phyloP scores from a whole-genome alignment of 2,329 filamentous ascomycete genomes.

The Pseudofabraea citricarpa region DNA sequence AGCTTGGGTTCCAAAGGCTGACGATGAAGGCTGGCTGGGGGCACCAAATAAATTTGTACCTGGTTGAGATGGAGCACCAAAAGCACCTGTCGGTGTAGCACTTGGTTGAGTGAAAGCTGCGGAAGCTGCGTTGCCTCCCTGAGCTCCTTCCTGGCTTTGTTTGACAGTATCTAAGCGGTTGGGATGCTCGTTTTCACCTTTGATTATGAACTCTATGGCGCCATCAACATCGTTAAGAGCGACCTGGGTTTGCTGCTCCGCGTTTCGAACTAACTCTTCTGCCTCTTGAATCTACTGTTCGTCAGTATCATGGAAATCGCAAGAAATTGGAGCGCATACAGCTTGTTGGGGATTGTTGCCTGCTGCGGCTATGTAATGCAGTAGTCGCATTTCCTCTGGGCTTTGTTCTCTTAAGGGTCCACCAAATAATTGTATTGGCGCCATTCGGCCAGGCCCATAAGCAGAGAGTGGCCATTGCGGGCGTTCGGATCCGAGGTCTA shows the following conservation, averaged over 20 bases:
- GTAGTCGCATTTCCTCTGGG: slow-evolving; percentile 80
- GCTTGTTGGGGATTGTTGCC: slow-evolving; percentile 53
- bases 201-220: slow-evolving; percentile 65
- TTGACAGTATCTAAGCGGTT: slow-evolving; percentile 64
- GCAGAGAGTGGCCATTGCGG: slow-evolving; percentile 84
- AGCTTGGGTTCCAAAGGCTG: slow-evolving; percentile 11
- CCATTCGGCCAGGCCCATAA: slow-evolving; percentile 73
- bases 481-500: slow-evolving; percentile 64
- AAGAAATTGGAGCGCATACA: slow-evolving; percentile 17
- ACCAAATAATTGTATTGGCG: slow-evolving; percentile 79
- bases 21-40: slow-evolving; percentile 20
- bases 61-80: slow-evolving; percentile 5
- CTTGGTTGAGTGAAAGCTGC: slow-evolving; percentile 9
- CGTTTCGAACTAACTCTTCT: slow-evolving; percentile 55
- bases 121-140: slow-evolving; percentile 5
- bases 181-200: slow-evolving; percentile 64
- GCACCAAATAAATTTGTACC: slow-evolving; percentile 5
- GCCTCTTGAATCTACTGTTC: slow-evolving; percentile 51
- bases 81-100: slow-evolving; percentile 2
- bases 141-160: slow-evolving; percentile 36
- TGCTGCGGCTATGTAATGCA: slow-evolving; percentile 63
- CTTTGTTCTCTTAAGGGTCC: slow-evolving; percentile 77
- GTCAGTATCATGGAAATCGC: slow-evolving; percentile 4
- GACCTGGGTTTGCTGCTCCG: slow-evolving; percentile 67
- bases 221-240: slow-evolving; percentile 65